Evolutionary conservation across 2,329 filamentous ascomycete species (phyloP).

Genomic region (Thyridium curvatum): DNA sequence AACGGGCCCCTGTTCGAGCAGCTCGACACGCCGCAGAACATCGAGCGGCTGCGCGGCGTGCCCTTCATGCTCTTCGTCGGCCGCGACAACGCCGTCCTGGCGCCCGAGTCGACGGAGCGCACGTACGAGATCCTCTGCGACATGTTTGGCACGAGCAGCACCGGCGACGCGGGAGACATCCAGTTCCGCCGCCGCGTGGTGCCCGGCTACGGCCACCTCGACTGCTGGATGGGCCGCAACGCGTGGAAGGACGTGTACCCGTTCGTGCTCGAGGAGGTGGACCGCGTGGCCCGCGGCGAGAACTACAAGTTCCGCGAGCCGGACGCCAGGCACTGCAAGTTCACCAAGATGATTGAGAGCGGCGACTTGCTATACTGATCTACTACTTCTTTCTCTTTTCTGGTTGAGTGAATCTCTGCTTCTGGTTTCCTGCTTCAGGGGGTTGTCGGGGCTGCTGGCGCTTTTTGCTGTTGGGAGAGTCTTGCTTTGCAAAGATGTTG

Average conservation of each 20-base stretch:
- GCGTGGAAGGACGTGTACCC: conserved; percentile 56
- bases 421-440: too few species aligned
- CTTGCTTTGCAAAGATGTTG: too few species aligned
- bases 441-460: too few species aligned
- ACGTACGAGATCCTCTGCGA: conserved; percentile 48
- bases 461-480: too few species aligned
- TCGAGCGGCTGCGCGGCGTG: conserved; percentile 42
- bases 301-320: conserved; percentile 36
- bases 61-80: conserved; percentile 52
- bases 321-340: conserved; percentile 30
- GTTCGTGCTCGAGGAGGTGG: conserved; percentile 46
- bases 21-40: conserved; percentile 43
- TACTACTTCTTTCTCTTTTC: too few species aligned
- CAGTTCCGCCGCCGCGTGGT: conserved; percentile 47
- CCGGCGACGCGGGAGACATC: conserved; percentile 19
- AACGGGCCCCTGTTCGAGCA: conserved; percentile 41
- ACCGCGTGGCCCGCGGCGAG: conserved; percentile 40
- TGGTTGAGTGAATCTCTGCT: too few species aligned
- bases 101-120: conserved; percentile 43
- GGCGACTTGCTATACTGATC: conserved; percentile 32
- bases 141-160: conserved; percentile 35
- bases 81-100: conserved; percentile 49
- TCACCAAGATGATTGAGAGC: conserved; percentile 30
- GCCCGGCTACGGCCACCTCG: conserved; percentile 53
- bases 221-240: conserved; percentile 56